A percentile compares a stretch with the other conserved stretches of the same genome.
These are phyloP conservation scores for Elymus sibiricus DNA, from an alignment of 176 grass and related monocot species.

Conservation along the genomic window DNA sequence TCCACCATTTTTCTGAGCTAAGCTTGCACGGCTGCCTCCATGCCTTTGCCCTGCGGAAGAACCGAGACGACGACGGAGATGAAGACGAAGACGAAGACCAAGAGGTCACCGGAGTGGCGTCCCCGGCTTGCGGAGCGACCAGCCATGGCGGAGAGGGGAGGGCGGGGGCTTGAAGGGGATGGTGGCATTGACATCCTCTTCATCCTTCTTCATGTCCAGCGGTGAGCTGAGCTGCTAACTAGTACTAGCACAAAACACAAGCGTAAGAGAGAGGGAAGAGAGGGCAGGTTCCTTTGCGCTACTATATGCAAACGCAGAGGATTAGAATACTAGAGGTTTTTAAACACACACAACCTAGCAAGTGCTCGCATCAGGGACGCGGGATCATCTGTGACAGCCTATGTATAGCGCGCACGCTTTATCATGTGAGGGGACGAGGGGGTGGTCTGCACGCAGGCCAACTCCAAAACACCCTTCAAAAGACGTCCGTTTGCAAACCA, in stretches of 20 bases:
- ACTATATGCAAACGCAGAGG: constrained; percentile 26
- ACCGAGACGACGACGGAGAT: constrained; percentile 10
- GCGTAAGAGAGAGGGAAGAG: not conserved
- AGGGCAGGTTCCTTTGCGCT: constrained; percentile 30
- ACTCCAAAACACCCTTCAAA: too few relatives aligned
- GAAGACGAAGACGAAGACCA: not conserved
- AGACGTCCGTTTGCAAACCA: too few relatives aligned
- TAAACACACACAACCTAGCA: constrained; percentile 35
- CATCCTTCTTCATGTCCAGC: constrained; percentile 33
- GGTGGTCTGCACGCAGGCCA: too few relatives aligned
- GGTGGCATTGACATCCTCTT: constrained; percentile 35
- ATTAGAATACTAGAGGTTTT: constrained; percentile 45
- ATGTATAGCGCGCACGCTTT: not conserved
- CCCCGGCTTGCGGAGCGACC: not conserved
- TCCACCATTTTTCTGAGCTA: constrained; percentile 35
- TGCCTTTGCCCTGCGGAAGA: constrained; percentile 36
- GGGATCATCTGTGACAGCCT: constrained; percentile 31
- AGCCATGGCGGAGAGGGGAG: not conserved
- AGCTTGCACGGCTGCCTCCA: constrained; percentile 27
- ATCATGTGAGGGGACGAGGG: too few relatives aligned
- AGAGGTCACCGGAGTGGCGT: constrained; percentile 34
- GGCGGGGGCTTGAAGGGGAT: constrained; percentile 10
- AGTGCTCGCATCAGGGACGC: not conserved
- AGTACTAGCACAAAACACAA: constrained; percentile 18
- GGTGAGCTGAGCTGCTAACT: constrained; percentile 1